Evolutionary conservation across 192 early-diverging fungal species (phyloP).

Genomic region (Bifiguratus adelaidae): DNA sequence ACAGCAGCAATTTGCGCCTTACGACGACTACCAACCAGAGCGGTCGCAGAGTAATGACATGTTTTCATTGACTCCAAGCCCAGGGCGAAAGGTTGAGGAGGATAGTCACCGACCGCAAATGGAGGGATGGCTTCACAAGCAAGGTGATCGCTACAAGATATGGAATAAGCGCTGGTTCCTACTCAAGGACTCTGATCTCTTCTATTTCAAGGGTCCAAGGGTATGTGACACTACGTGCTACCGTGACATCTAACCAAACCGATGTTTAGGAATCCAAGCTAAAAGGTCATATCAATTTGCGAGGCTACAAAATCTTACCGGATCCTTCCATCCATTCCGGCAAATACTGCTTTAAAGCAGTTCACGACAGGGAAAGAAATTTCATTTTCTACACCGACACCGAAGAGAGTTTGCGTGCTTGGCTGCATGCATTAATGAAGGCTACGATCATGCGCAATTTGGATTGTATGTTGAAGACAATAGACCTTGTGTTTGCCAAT

Average conservation of each 20-base stretch:
- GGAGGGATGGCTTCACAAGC: slow-evolving; percentile 50
- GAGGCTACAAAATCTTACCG: slow-evolving; percentile 46
- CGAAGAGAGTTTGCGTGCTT: slow-evolving; percentile 31
- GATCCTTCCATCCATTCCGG: slow-evolving; percentile 45
- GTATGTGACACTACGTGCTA: no score
- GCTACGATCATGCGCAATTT: slow-evolving; percentile 46
- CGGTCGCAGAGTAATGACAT: no score
- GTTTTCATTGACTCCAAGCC: no score
- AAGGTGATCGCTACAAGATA: slow-evolving; percentile 42
- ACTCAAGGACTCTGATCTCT: slow-evolving; percentile 41
- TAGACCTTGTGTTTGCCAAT: no score
- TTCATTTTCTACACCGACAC: slow-evolving; percentile 51
- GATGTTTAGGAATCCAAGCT: no score
- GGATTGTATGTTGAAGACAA: no score
- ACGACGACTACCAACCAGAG: no score
- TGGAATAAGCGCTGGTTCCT: slow-evolving; percentile 57
- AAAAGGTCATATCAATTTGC: slow-evolving; percentile 46
- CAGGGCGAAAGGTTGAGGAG: no score
- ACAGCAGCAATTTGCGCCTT: no score
- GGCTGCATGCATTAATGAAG: slow-evolving; percentile 54
- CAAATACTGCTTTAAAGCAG: slow-evolving; percentile 53
- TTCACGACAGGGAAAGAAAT: slow-evolving; percentile 43
- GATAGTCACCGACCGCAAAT: slow-evolving; percentile 37
- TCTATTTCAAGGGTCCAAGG: slow-evolving; percentile 45
- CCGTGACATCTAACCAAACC: no score